These are phyloP conservation scores for Trichoderma sp. DNA, from an alignment of 2,329 filamentous ascomycete species.

Conservation along the genomic window DNA sequence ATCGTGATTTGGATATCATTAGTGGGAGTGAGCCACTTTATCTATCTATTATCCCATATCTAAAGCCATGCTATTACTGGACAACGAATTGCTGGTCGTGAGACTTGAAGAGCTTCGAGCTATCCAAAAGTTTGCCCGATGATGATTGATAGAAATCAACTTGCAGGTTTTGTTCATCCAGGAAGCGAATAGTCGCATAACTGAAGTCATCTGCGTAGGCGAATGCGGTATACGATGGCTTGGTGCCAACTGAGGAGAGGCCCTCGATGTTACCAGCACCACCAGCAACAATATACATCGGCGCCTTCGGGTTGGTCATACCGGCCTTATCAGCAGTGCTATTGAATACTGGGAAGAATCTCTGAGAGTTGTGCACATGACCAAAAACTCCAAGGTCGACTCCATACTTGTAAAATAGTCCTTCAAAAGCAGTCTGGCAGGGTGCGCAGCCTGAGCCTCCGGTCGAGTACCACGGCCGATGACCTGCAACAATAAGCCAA, in stretches of 20 bases:
- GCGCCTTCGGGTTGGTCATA: constrained; percentile 34
- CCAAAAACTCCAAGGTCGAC: constrained; percentile 57
- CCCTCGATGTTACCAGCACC: constrained; percentile 57
- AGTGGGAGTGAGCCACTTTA: not conserved
- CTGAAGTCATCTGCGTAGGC: constrained; percentile 51
- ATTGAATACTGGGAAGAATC: constrained; percentile 44
- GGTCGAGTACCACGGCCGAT: constrained; percentile 48
- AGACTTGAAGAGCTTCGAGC: constrained; percentile 46
- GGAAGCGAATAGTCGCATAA: constrained; percentile 48
- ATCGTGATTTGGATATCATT: too few species aligned
- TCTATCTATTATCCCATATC: not conserved
- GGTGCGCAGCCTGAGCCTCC: constrained; percentile 37
- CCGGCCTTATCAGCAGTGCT: constrained; percentile 36
- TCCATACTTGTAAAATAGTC: constrained; percentile 52
- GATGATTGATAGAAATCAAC: constrained; percentile 50
- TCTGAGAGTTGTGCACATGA: constrained; percentile 57
- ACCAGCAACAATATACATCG: constrained; percentile 45
- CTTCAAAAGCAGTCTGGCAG: constrained; percentile 53
- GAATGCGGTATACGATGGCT: constrained; percentile 44
- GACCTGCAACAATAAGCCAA: constrained; percentile 38
- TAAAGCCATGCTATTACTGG: constrained; percentile 26
- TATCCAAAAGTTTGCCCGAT: constrained; percentile 48
- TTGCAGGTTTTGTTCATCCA: constrained; percentile 43
- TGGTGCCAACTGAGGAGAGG: constrained; percentile 40
- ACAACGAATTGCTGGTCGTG: constrained; percentile 45